These are phyloP conservation scores for Mortierella sp. DNA, from an alignment of 371 early-diverging fungal genomes.

Conservation along the genomic window DNA sequence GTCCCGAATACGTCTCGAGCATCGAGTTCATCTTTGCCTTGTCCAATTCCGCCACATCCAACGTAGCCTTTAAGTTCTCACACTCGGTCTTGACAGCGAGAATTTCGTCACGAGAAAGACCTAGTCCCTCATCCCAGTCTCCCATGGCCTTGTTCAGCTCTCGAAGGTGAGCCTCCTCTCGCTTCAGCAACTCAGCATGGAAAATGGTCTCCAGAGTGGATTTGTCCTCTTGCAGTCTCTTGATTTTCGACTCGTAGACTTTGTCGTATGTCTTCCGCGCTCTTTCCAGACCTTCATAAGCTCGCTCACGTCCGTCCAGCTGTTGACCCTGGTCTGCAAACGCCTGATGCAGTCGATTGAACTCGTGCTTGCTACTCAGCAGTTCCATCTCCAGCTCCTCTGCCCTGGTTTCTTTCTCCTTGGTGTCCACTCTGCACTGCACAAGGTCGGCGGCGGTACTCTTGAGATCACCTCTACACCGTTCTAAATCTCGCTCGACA, in stretches of 20 bases:
- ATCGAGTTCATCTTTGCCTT: neutral
- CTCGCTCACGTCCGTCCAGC: slow-evolving; percentile 37
- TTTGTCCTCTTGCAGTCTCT: slow-evolving; percentile 34
- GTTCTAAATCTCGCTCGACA: slow-evolving; percentile 28
- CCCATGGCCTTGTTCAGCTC: slow-evolving; percentile 9
- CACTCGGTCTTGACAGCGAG: neutral
- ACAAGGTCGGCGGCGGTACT: slow-evolving; percentile 20
- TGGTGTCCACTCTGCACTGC: neutral
- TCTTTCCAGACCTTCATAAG: slow-evolving; percentile 27
- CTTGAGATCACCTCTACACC: slow-evolving; percentile 22
- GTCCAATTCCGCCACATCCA: neutral
- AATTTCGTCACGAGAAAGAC: neutral
- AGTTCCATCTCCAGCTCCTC: slow-evolving; percentile 19
- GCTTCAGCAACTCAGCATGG: slow-evolving; percentile 13
- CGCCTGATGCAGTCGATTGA: neutral
- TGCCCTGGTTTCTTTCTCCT: slow-evolving; percentile 14
- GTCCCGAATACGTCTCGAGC: neutral
- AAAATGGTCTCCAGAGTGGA: slow-evolving; percentile 14
- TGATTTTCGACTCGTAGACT: slow-evolving; percentile 44
- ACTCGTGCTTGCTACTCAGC: slow-evolving; percentile 16
- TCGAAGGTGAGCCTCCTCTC: slow-evolving; percentile 2
- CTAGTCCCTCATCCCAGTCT: slow-evolving; percentile 4
- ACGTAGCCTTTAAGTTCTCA: neutral
- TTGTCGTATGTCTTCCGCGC: slow-evolving; percentile 36
- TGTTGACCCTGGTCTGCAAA: slow-evolving; percentile 33